Evolutionary conservation across 2,329 filamentous ascomycete genomes (phyloP), one percentile per base, ranked within the genome.

Genomic region (Falciphora oryzae): DNA sequence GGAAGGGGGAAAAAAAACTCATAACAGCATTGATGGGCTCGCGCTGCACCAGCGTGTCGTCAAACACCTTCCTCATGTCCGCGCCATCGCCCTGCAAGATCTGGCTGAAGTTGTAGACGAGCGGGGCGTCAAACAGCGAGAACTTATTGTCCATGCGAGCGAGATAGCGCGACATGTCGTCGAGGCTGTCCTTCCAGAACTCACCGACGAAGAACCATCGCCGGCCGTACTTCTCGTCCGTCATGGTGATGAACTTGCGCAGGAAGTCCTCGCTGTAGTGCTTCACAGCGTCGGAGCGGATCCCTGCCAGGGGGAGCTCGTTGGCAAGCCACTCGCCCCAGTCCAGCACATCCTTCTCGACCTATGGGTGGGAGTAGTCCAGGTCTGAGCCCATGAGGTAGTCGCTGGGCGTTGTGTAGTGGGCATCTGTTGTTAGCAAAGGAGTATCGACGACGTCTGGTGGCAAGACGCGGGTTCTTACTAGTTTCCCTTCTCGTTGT

Each of bases 331-430:
- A 92, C 5, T 82, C 76, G 2, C 85, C 86, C 89, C 89, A 92
- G 62, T 81, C 79, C 64, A 88, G 78, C 4, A 91, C 81, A 68
- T 92, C 89, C 4, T 81, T 74, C 44, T 81, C 79, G 13, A 91
- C 89, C 68, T 90, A 88, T 0, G 80, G 79, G 65, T 89, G 82
- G 2, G 77, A 75, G 72, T 89, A 89, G 73, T 91, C 88, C 56
- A 92, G 73, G 72, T 92, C 86, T 7, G 86, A 85, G 69, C 90
- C 91, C 86, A 92, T 90, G 22, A 91, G 80, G 71, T 87, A 91
- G 73, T 88, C 85, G 57, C 72, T 89, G 78, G 0, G 74, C 13
- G 22, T 28, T 28, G 44, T 14, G 44, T 50, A 18, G 38, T 22
- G 1, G 22, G 4, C 35, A 22, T 2, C 10, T 4, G 29, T 4